phyloP scores from a whole-genome alignment of 257 asterid species.

The Gentiana straminea region DNA sequence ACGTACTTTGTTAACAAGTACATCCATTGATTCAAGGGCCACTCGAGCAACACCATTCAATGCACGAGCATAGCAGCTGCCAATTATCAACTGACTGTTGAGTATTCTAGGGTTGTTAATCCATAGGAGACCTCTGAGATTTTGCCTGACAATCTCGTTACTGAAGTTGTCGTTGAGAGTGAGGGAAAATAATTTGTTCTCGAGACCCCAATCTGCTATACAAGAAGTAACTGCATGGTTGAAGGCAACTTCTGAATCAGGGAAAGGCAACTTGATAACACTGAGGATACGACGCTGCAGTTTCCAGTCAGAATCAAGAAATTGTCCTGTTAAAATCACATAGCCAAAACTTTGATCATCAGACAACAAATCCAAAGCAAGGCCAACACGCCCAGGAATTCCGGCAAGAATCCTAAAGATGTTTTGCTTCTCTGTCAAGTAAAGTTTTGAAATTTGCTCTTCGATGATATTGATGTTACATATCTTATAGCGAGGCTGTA shows the following conservation, averaged over 20 bases:
- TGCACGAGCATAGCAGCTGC: conserved; percentile 52
- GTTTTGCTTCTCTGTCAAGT: conserved; percentile 52
- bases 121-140: conserved; percentile 44
- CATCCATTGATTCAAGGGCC: conserved; percentile 30
- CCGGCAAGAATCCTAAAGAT: conserved; percentile 36
- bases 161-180: conserved; percentile 34
- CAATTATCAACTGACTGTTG: conserved; percentile 56
- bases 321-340: conserved; percentile 55
- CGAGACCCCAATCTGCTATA: conserved; percentile 56
- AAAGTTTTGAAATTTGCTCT: conserved; percentile 42
- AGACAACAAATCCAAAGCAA: conserved; percentile 52
- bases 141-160: conserved; percentile 28
- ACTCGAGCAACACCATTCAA: conserved; percentile 50
- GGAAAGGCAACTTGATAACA: conserved; percentile 33
- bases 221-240: conserved; percentile 45
- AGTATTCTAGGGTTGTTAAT: conserved; percentile 35
- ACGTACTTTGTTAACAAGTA: conserved; percentile 47
- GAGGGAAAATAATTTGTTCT: conserved; percentile 43
- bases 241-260: conserved; percentile 55
- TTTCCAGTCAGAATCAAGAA: conserved; percentile 66
- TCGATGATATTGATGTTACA: conserved; percentile 26
- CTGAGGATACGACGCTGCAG: conserved; percentile 49
- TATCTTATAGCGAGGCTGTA: conserved; percentile 50
- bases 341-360: conserved; percentile 49
- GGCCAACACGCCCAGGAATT: conserved; percentile 62